Percentiles rank a stretch among this genome's conserved stretches.
These are phyloP conservation scores for Alnus rubra DNA, from an alignment of 306 rosid species.

Conservation along the genomic window DNA sequence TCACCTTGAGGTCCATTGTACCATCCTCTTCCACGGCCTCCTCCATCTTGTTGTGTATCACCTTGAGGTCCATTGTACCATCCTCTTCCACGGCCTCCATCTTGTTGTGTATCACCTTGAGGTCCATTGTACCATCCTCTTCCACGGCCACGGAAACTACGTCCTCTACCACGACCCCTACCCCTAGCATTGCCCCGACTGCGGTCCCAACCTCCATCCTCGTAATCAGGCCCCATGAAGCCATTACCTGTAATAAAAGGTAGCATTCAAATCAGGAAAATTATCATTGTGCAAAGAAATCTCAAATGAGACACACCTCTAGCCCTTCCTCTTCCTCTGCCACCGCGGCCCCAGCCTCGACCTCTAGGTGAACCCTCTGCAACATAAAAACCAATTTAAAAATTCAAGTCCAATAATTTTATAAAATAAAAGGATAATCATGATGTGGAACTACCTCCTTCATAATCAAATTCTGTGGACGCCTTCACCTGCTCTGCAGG, in stretches of 20 bases:
- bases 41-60: constrained; percentile 62
- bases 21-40: constrained; percentile 96
- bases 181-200: constrained; percentile 59
- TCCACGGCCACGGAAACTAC: constrained; percentile 47
- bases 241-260: constrained; percentile 62
- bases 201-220: constrained; percentile 83
- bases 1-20: constrained; percentile 59
- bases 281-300: neutral
- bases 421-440: neutral
- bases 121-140: no score
- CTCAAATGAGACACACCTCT: constrained; percentile 49
- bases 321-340: constrained; percentile 74
- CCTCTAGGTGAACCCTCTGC: constrained; percentile 79
- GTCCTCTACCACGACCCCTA: constrained; percentile 82
- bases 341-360: constrained; percentile 61
- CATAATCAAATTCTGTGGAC: constrained; percentile 62
- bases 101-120: no score
- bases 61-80: constrained; percentile 61
- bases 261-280: constrained; percentile 7
- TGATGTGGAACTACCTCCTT: constrained; percentile 50
- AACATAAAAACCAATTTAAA: constrained; percentile 5
- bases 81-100: constrained; percentile 57
- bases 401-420: neutral
- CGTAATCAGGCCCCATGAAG: constrained; percentile 59
- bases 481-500: constrained; percentile 85